These are phyloP conservation scores for Wallacemonas rigidus DNA, from an alignment of 208 protist genomes.

Conservation along the genomic window DNA sequence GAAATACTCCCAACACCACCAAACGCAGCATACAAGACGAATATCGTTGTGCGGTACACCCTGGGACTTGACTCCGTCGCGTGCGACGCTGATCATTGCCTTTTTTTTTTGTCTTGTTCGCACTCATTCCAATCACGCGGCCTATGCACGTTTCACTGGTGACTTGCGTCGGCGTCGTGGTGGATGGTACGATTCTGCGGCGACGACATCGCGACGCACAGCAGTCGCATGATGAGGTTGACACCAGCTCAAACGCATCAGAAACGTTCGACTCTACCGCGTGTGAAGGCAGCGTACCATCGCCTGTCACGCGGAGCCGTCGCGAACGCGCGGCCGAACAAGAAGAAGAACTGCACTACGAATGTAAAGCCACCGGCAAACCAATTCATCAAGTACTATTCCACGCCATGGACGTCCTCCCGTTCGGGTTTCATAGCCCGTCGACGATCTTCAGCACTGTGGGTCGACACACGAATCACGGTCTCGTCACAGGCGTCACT, in stretches of 20 bases:
- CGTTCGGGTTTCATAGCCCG: conserved; percentile 50
- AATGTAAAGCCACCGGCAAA: conserved; percentile 35
- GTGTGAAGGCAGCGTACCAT: neutral
- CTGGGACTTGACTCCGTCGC: neutral
- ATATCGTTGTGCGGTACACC: neutral
- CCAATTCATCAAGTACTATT: conserved; percentile 47
- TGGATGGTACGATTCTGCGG: conserved; percentile 36
- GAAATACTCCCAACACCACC: no score
- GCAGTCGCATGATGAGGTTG: neutral
- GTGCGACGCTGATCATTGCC: conserved; percentile 12
- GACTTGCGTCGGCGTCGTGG: conserved; percentile 41
- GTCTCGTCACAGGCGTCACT: conserved; percentile 45
- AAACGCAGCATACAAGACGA: no score
- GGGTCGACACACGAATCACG: conserved; percentile 62
- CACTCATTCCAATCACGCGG: neutral
- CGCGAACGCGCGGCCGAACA: neutral
- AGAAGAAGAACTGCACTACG: conserved; percentile 37
- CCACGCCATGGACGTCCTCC: conserved; percentile 61
- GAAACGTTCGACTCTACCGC: neutral
- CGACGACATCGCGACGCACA: conserved; percentile 24
- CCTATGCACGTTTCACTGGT: conserved; percentile 44
- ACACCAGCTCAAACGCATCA: neutral
- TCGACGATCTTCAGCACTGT: conserved; percentile 51
- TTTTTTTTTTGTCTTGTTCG: conserved; percentile 18
- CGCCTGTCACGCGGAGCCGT: neutral